Evolutionary conservation across 2,329 filamentous ascomycete genomes (phyloP).

Genomic region (Geosmithia flava): DNA sequence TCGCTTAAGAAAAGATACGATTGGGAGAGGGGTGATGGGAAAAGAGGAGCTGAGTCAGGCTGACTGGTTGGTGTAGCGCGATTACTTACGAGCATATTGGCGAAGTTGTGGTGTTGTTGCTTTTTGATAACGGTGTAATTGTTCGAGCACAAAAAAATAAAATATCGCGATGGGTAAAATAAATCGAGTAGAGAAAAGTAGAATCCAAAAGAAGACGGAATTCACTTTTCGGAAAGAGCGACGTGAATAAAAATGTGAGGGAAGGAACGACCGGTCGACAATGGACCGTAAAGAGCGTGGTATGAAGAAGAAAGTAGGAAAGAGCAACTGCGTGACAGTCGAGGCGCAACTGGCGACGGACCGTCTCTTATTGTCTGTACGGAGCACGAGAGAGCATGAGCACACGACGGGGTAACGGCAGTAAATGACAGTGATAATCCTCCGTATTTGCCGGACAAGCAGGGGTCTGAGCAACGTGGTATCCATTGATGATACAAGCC

Average conservation of each 20-base stretch:
- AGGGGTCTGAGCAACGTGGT: not conserved
- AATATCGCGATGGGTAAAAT: not conserved
- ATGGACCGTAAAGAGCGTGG: not conserved
- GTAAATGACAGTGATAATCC: not conserved
- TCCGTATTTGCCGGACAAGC: not conserved
- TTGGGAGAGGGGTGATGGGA: not conserved
- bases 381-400: not conserved
- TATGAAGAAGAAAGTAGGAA: not conserved
- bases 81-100: not conserved
- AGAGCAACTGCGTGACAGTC: not conserved
- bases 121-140: too few relatives aligned
- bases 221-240: not conserved
- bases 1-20: too few relatives aligned
- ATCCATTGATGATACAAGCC: not conserved
- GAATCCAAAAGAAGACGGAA: not conserved
- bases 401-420: not conserved
- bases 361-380: not conserved
- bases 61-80: not conserved
- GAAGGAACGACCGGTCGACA: not conserved
- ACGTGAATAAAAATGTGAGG: not conserved
- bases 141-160: too few relatives aligned
- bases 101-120: not conserved
- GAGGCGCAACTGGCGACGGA: not conserved
- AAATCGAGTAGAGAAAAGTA: not conserved
- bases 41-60: not conserved